Percentiles rank a stretch among this genome's conserved stretches.
Conservation (phyloP, 805 yeast species). For the Metschnikowia vanudenii region DNA sequence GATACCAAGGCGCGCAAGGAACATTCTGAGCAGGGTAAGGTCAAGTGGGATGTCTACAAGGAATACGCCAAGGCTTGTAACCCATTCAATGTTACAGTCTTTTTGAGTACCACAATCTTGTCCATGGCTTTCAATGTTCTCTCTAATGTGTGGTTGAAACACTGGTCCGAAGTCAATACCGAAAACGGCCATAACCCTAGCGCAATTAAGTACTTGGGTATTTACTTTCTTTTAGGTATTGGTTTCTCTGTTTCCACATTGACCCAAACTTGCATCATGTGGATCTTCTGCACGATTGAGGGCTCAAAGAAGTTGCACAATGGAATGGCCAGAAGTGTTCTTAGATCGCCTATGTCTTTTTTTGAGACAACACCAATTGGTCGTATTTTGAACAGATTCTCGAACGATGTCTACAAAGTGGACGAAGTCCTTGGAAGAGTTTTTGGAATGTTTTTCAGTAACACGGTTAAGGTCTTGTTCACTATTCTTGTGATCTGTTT, state of each 20-base stretch:
- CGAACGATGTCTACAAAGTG: conserved; percentile 85
- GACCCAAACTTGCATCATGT: conserved; percentile 64
- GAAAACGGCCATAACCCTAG: conserved; percentile 67
- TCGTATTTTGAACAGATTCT: conserved; percentile 84
- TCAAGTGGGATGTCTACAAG: conserved; percentile 78
- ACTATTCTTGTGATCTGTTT: conserved; percentile 77
- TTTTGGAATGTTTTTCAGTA: conserved; percentile 64
- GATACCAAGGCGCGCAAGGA: conserved; percentile 56
- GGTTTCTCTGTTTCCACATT: conserved; percentile 59
- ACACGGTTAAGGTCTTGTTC: conserved; percentile 61
- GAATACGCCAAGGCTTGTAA: conserved; percentile 90
- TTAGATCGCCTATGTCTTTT: conserved; percentile 92
- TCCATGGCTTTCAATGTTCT: conserved; percentile 62
- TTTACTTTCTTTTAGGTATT: conserved; percentile 75
- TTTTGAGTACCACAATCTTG: conserved; percentile 52
- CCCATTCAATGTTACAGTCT: conserved; percentile 57
- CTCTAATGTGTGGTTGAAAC: conserved; percentile 90
- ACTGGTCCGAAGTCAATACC: conserved; percentile 93
- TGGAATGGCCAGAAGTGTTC: conserved; percentile 65
- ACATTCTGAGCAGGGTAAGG: conserved; percentile 89
- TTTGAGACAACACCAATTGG: conserved; percentile 97
- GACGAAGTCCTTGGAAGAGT: conserved; percentile 77
- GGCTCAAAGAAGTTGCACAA: conserved; percentile 79
- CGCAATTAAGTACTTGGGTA: conserved; percentile 66
- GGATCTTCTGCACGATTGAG: conserved; percentile 79